These are phyloP conservation scores for Paracoccidioides brasiliensis DNA, from an alignment of 2,329 filamentous ascomycete genomes.

Conservation along the genomic window DNA sequence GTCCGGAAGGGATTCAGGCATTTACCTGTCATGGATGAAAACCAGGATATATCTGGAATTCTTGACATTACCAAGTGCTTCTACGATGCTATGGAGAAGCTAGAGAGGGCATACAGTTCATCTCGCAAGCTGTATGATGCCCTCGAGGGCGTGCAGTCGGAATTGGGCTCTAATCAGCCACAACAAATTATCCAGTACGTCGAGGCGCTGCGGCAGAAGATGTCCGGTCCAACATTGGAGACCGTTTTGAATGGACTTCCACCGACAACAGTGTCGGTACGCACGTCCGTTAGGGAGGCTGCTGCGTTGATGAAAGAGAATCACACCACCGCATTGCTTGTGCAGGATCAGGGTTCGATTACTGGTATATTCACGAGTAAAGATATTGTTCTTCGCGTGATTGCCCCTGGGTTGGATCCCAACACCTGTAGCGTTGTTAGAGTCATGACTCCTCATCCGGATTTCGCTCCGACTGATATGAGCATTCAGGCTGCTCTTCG, in stretches of 20 bases:
- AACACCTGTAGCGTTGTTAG: constrained; percentile 92
- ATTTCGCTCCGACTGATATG: constrained; percentile 98
- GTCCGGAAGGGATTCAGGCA: constrained; percentile 96
- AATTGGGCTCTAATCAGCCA: constrained; percentile 87
- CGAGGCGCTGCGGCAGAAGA: constrained; percentile 84
- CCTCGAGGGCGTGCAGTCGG: constrained; percentile 91
- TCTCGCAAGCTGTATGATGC: constrained; percentile 98
- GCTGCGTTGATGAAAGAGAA: constrained; percentile 97
- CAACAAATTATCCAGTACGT: constrained; percentile 99
- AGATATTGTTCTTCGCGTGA: constrained; percentile 94
- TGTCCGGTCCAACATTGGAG: constrained; percentile 95
- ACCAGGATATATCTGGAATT: constrained; percentile 96
- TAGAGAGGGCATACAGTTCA: constrained; percentile 92
- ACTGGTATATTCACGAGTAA: constrained; percentile 99
- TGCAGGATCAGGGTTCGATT: constrained; percentile 92
- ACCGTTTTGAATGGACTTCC: constrained; percentile 84
- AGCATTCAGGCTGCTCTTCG: constrained; percentile 93
- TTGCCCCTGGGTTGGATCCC: constrained; percentile 89
- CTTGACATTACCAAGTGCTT: constrained; percentile 99
- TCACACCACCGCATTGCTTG: constrained; percentile 89
- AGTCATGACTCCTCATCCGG: constrained; percentile 97
- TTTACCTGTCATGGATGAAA: constrained; percentile 98
- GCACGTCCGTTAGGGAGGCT: constrained; percentile 92
- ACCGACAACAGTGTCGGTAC: constrained; percentile 85
- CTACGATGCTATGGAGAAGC: constrained; percentile 99